Evolutionary conservation across 306 rosid species (phyloP), one percentile per base, ranked within the genome.

Genomic region (Quercus gilva): DNA sequence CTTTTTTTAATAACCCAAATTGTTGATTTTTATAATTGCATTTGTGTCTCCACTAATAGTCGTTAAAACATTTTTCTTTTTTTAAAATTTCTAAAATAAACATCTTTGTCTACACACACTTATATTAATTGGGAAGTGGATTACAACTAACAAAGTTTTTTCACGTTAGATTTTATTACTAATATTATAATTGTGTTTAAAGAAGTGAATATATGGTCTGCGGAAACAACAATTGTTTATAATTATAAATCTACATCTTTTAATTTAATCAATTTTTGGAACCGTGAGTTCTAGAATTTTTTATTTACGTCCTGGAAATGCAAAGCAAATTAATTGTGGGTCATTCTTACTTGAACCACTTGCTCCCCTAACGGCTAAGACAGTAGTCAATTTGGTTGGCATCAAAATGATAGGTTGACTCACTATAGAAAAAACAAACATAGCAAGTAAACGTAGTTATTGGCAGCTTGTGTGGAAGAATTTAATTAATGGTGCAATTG

Each of bases 351-450:
- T 3, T 33, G 52, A 68, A 19, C 14, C 72, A 67, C 72, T 67
- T 33, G 51, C 45, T 6, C 51, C 25, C 17, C 14, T n/a, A 64
- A n/a, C 35, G 72, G 72, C 3, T 33, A n/a, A 68, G 26, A 35
- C 72, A 17, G 71, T 68, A 9, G 52, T 35, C 68, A 68, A 31
- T 49, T 55, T 28, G 12, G 74, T 14, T 28, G 63, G 43, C 52
- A 57, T 67, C 74, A 29, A 76, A 76, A 75, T 14, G 10, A 75
- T 52, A 59, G 33, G 43, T 59, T 75, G 71, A 77, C 37, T 65
- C 74, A 51, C 13, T 25, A 18, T 9, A 23, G 28, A 5, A 29
- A 56, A 18, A 37, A 29, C 10, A 65, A 43, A 60, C 51, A 35
- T 14, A 17, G 29, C 26, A 20, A 26, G 4, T 69, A 45, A 56